These are phyloP conservation scores for Yamadazyma pseudoaaseri DNA, from an alignment of 1,139 yeast species.

Conservation along the genomic window DNA sequence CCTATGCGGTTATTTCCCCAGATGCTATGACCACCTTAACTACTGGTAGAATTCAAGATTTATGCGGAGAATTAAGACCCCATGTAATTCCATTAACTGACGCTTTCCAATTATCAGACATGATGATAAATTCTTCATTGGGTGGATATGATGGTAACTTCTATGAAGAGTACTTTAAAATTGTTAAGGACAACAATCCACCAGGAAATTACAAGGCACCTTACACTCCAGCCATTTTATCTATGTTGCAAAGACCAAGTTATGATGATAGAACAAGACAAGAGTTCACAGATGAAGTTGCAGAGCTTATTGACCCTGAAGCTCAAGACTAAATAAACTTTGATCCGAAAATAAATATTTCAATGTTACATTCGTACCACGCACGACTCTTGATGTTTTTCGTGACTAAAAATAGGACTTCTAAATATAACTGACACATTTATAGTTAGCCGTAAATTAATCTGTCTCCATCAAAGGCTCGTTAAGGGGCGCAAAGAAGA, in stretches of 20 bases:
- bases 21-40: slow-evolving; percentile 34
- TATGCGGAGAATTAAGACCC: slow-evolving; percentile 42
- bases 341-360: slow-evolving; percentile 31
- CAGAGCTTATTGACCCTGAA: slow-evolving; percentile 26
- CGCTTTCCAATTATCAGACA: slow-evolving; percentile 48
- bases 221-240: slow-evolving; percentile 33
- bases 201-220: slow-evolving; percentile 39
- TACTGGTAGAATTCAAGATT: slow-evolving; percentile 30
- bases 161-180: slow-evolving; percentile 45
- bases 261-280: slow-evolving; percentile 39
- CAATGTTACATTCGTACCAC: no score
- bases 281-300: slow-evolving; percentile 39
- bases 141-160: slow-evolving; percentile 47
- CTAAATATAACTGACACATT: slow-evolving; percentile 1
- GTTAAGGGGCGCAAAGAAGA: no score
- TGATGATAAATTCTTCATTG: slow-evolving; percentile 42
- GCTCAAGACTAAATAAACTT: slow-evolving; percentile 25
- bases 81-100: slow-evolving; percentile 46
- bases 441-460: background rate
- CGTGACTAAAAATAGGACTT: slow-evolving; percentile 7
- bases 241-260: slow-evolving; percentile 38
- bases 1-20: slow-evolving; percentile 33
- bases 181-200: slow-evolving; percentile 38
- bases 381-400: no score
- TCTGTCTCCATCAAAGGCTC: no score